Conservation (phyloP, 768 basidiomycete species). For the Amanita muscaria region DNA sequence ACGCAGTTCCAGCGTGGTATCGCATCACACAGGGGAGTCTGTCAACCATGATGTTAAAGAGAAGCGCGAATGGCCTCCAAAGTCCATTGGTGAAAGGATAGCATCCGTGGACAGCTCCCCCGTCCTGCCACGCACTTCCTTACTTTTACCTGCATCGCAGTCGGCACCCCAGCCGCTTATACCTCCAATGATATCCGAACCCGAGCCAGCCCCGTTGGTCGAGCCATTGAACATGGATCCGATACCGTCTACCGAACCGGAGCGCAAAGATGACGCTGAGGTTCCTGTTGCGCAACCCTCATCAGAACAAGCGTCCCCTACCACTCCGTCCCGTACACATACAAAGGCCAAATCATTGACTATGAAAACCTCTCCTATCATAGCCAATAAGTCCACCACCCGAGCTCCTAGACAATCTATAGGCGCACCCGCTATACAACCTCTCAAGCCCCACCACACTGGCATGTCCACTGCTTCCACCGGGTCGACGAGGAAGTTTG, state of each 20-base stretch:
- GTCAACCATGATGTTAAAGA: conserved; percentile 60
- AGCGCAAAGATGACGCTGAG: conserved; percentile 15
- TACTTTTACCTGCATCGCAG: conserved; percentile 22
- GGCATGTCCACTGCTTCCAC: conserved; percentile 31
- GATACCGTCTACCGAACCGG: not conserved
- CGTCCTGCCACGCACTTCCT: conserved; percentile 28
- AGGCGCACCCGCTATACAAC: conserved; percentile 12
- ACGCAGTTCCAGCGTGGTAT: conserved; percentile 60
- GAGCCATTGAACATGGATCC: not conserved
- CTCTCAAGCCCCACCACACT: conserved; percentile 29
- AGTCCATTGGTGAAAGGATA: conserved; percentile 17
- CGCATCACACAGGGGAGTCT: conserved; percentile 56
- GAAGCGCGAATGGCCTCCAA: conserved; percentile 73
- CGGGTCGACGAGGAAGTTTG: conserved; percentile 16
- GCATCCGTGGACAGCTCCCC: conserved; percentile 11
- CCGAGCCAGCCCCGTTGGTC: not conserved
- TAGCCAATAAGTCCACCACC: conserved; percentile 10
- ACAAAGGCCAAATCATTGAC: not conserved
- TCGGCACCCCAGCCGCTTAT: conserved; percentile 13
- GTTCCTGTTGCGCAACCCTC: conserved; percentile 17
- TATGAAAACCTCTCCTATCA: not conserved
- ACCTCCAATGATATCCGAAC: not conserved
- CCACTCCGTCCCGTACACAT: conserved; percentile 10
- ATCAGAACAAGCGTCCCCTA: conserved; percentile 15
- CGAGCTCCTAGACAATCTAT: conserved; percentile 9